These are phyloP conservation scores for Aureobasidium sp. DNA, from an alignment of 2,329 filamentous ascomycete species.

Conservation along the genomic window DNA sequence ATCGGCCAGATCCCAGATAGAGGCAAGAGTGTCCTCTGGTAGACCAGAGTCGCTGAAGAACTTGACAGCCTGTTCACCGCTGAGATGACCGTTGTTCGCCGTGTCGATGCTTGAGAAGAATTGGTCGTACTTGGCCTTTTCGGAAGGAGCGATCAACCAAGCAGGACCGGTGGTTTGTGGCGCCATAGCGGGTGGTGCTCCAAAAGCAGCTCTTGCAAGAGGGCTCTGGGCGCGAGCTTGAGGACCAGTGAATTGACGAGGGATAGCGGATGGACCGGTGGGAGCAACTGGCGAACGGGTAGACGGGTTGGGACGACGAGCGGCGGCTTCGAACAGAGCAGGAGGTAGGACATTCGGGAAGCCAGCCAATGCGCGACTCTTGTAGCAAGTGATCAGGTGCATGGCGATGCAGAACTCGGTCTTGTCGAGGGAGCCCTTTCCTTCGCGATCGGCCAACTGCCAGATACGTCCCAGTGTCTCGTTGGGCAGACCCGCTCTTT, in stretches of 20 bases:
- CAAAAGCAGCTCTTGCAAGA: slow-evolving; percentile 41
- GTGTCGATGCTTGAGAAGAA: slow-evolving; percentile 82
- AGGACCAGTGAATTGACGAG: slow-evolving; percentile 70
- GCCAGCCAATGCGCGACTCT: slow-evolving; percentile 69
- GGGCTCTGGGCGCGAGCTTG: slow-evolving; percentile 52
- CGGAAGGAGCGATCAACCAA: slow-evolving; percentile 74
- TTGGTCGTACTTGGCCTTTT: slow-evolving; percentile 81
- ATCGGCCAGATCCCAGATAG: slow-evolving; percentile 96
- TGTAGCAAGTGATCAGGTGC: slow-evolving; percentile 90
- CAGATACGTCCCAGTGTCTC: slow-evolving; percentile 91
- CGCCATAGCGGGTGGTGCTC: slow-evolving; percentile 38
- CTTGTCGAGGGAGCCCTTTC: slow-evolving; percentile 74
- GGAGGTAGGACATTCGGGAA: slow-evolving; percentile 75
- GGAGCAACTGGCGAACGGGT: slow-evolving; percentile 41
- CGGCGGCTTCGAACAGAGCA: slow-evolving; percentile 82
- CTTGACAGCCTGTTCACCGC: slow-evolving; percentile 84
- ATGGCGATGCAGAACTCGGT: slow-evolving; percentile 98
- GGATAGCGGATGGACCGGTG: slow-evolving; percentile 54
- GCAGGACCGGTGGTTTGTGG: slow-evolving; percentile 53
- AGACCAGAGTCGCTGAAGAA: slow-evolving; percentile 92
- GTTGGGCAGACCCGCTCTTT: slow-evolving; percentile 82
- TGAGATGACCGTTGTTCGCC: slow-evolving; percentile 70
- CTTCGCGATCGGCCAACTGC: slow-evolving; percentile 89
- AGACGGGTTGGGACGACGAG: slow-evolving; percentile 50
- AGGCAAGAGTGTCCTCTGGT: slow-evolving; percentile 78